Conservation (phyloP, 306 rosid species). For the Pyrus pyrifolia region DNA sequence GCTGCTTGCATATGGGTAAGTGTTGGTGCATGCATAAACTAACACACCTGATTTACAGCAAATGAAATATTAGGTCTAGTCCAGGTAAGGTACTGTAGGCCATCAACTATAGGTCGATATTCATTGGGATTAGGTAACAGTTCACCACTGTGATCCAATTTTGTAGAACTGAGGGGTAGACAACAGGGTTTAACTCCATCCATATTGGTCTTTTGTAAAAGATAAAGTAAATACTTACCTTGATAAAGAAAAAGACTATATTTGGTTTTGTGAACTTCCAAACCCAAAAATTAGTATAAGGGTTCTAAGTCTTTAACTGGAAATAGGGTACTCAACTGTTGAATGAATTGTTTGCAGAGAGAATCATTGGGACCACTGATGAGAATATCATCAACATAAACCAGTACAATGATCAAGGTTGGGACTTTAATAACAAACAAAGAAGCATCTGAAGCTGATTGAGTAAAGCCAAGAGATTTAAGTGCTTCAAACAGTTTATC, state of each 20-base stretch:
- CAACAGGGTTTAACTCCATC: neutral
- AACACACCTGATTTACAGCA: neutral
- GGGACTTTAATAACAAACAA: neutral
- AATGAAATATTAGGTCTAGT: neutral
- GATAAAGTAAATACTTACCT: too few species aligned
- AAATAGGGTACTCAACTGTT: too few species aligned
- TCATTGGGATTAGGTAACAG: neutral
- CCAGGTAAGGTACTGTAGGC: neutral
- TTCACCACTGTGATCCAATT: neutral
- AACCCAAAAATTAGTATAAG: too few species aligned
- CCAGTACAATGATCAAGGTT: fast-evolving
- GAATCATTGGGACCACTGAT: neutral
- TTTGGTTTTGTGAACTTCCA: too few species aligned
- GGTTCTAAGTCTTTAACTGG: too few species aligned
- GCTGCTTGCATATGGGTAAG: too few species aligned
- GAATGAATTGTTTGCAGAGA: too few species aligned
- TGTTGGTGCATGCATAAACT: neutral
- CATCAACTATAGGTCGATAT: neutral
- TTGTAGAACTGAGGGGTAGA: neutral
- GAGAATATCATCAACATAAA: neutral
- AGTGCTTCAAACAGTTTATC: neutral
- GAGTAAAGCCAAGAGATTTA: neutral
- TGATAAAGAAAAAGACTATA: too few species aligned
- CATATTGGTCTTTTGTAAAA: too few species aligned
- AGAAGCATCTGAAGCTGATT: neutral